Conservation (phyloP, 1,139 yeast species). For the Kluyveromyces marxianus region DNA sequence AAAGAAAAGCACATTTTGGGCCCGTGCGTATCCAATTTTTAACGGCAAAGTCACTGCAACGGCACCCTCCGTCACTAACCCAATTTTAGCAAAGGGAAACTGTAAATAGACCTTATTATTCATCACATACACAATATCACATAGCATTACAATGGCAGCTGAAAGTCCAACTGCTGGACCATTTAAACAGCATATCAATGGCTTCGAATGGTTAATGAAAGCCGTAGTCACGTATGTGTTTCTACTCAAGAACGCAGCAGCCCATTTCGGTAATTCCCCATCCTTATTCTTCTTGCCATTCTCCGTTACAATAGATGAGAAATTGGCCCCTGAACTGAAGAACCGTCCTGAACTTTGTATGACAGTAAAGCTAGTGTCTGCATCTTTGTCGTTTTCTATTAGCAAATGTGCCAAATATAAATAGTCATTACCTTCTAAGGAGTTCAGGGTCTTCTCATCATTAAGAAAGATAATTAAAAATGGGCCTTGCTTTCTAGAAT, state of each 20-base stretch:
- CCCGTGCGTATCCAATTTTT: conserved; percentile 67
- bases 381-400: conserved; percentile 60
- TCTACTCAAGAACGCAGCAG: conserved; percentile 55
- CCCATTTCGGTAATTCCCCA: conserved; percentile 45
- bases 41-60: conserved; percentile 60
- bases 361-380: conserved; percentile 57
- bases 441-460: conserved; percentile 56
- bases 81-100: conserved; percentile 77
- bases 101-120: conserved; percentile 56
- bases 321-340: conserved; percentile 84
- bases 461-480: conserved; percentile 54
- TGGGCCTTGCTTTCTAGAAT: conserved; percentile 16
- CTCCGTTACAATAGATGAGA: conserved; percentile 34
- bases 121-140: conserved; percentile 69
- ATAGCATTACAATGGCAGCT: conserved; percentile 64
- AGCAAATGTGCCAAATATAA: conserved; percentile 52
- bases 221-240: conserved; percentile 64
- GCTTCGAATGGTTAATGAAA: conserved; percentile 64
- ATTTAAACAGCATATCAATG: conserved; percentile 67
- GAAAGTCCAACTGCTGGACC: conserved; percentile 85
- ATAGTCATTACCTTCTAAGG: conserved; percentile 63
- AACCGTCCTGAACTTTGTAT: conserved; percentile 67
- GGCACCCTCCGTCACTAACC: conserved; percentile 80
- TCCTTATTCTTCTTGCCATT: conserved; percentile 16
- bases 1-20: conserved; percentile 66